A percentile compares a stretch with the other conserved stretches of the same genome.
These are phyloP conservation scores for Ramaria rubella DNA, from an alignment of 768 basidiomycete genomes.

Conservation along the genomic window DNA sequence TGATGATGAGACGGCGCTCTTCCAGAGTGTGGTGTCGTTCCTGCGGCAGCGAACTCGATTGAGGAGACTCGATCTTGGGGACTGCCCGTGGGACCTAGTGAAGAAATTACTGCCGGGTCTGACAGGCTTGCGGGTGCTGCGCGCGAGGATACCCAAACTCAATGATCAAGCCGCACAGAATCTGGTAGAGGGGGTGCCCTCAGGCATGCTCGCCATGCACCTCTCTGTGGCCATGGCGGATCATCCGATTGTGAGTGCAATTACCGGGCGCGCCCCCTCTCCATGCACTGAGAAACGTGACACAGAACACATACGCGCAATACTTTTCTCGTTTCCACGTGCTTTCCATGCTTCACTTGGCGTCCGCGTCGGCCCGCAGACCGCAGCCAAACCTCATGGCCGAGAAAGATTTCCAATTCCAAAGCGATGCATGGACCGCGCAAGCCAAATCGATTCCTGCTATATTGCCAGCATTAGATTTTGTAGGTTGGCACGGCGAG, in stretches of 20 bases:
- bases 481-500: constrained; percentile 69
- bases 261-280: not conserved
- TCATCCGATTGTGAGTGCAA: constrained; percentile 38
- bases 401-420: constrained; percentile 51
- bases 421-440: constrained; percentile 51
- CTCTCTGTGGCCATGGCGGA: constrained; percentile 46
- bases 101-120: constrained; percentile 45
- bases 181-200: constrained; percentile 33
- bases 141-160: constrained; percentile 50
- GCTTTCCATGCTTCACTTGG: constrained; percentile 56
- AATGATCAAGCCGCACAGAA: constrained; percentile 30
- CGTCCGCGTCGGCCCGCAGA: constrained; percentile 39
- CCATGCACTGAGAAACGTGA: not conserved
- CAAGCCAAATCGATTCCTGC: constrained; percentile 45
- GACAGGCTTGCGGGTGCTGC: constrained; percentile 45
- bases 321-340: constrained; percentile 41
- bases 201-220: constrained; percentile 47
- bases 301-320: constrained; percentile 47
- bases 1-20: constrained; percentile 47
- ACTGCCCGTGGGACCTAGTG: constrained; percentile 60
- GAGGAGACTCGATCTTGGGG: constrained; percentile 53
- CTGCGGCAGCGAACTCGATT: constrained; percentile 42
- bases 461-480: constrained; percentile 48
- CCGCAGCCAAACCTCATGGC: constrained; percentile 45
- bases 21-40: constrained; percentile 49